phyloP scores from a whole-genome alignment of 345 rosid genomes.

The Odontarrhena argentea region DNA sequence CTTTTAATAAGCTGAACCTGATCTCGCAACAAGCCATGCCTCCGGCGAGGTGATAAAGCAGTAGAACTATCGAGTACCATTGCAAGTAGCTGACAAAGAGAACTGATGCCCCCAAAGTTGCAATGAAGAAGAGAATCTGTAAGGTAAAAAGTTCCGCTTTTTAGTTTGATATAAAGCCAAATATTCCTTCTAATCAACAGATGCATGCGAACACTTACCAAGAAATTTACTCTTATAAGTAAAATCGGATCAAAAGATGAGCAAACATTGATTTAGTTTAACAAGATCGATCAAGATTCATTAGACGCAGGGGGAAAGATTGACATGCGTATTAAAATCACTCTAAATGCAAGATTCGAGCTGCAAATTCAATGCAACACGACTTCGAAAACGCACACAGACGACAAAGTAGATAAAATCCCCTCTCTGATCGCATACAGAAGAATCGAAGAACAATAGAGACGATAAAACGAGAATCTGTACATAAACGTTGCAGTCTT shows the following conservation, averaged over 20 bases:
- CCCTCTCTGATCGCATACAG: constrained; percentile 24
- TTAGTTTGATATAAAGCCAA: not conserved
- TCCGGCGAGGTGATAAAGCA: constrained; percentile 75
- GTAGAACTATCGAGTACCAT: constrained; percentile 68
- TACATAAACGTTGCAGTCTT: not conserved
- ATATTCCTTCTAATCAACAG: not conserved
- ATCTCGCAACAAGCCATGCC: constrained; percentile 83
- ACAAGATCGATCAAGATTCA: constrained; percentile 24
- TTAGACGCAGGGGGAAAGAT: not conserved
- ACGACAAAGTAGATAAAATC: not conserved
- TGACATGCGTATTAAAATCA: constrained; percentile 17
- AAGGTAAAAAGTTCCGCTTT: not conserved
- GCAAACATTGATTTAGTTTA: not conserved
- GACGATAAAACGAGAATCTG: constrained; percentile 19
- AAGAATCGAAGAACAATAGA: constrained; percentile 17
- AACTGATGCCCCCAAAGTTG: not conserved
- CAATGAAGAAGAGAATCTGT: constrained; percentile 7
- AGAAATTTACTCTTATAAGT: not conserved
- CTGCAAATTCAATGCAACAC: not conserved
- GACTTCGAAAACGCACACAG: constrained; percentile 6
- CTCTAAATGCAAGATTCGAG: constrained; percentile 5
- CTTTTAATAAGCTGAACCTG: constrained; percentile 77
- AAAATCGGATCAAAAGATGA: constrained; percentile 10
- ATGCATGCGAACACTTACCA: not conserved
- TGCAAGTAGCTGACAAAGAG: constrained; percentile 11